Percentiles rank a stretch among this genome's conserved stretches.
These are phyloP conservation scores for Claviceps capensis DNA, from an alignment of 2,329 filamentous ascomycete genomes.

Conservation along the genomic window DNA sequence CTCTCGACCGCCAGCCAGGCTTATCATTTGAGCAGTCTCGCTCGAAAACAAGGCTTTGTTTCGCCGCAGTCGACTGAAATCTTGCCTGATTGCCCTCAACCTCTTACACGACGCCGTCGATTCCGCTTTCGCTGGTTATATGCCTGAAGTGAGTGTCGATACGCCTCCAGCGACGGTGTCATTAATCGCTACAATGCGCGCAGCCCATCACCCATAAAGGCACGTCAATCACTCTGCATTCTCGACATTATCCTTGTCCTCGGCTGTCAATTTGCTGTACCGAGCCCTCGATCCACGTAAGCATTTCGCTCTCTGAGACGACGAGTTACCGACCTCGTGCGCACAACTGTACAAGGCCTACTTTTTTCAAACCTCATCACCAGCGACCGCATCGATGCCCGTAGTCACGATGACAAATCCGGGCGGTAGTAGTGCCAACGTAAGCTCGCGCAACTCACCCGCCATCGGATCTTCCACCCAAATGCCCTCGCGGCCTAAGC, in stretches of 20 bases:
- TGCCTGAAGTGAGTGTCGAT: conserved; percentile 1
- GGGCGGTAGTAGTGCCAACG: conserved; percentile 29
- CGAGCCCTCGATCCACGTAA: background rate
- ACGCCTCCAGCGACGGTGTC: background rate
- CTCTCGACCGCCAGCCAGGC: background rate
- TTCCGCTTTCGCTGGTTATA: background rate
- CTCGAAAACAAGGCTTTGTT: background rate
- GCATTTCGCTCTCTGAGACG: background rate
- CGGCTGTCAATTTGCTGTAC: background rate
- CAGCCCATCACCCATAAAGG: conserved; percentile 8
- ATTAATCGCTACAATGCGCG: conserved; percentile 11
- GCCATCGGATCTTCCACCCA: conserved; percentile 24
- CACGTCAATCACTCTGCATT: conserved; percentile 2
- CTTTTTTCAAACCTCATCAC: conserved; percentile 18
- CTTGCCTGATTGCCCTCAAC: background rate
- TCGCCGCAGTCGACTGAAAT: background rate
- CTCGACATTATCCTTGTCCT: background rate
- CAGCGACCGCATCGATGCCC: conserved; percentile 23
- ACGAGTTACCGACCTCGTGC: background rate
- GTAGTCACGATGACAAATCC: conserved; percentile 22
- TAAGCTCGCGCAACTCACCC: conserved; percentile 39
- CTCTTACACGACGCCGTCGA: background rate
- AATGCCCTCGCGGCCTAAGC: conserved; percentile 32
- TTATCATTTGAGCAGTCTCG: background rate
- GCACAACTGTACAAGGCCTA: conserved; percentile 2